These are phyloP conservation scores for Onygenales sp. DNA, from an alignment of 2,329 filamentous ascomycete species.

Conservation along the genomic window DNA sequence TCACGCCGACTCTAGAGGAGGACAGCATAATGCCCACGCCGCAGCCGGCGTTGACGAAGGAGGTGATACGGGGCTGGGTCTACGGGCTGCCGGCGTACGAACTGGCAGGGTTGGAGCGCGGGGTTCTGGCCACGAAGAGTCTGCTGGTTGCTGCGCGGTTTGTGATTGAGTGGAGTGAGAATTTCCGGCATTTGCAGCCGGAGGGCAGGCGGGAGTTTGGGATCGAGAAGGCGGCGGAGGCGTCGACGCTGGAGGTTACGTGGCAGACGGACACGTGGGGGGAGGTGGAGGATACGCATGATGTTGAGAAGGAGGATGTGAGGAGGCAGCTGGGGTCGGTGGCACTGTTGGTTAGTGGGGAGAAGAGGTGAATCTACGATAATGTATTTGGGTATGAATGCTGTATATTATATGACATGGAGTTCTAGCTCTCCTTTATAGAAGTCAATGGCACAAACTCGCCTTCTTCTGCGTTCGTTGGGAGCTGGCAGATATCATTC, in stretches of 20 bases:
- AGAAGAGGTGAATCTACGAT: slow-evolving; percentile 17
- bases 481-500: no score
- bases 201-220: slow-evolving; percentile 49
- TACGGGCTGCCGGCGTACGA: slow-evolving; percentile 64
- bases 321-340: slow-evolving; percentile 81
- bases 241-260: slow-evolving; percentile 71
- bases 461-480: no score
- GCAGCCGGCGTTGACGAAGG: slow-evolving; percentile 65
- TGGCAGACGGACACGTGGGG: slow-evolving; percentile 93
- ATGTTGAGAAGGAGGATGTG: slow-evolving; percentile 87
- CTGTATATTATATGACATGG: no score
- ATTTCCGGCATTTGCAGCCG: slow-evolving; percentile 47
- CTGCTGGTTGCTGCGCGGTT: slow-evolving; percentile 67
- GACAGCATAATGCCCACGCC: slow-evolving; percentile 64
- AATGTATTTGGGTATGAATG: no score
- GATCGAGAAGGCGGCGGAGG: slow-evolving; percentile 70
- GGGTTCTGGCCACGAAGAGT: slow-evolving; percentile 76
- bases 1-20: slow-evolving; percentile 70
- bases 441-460: no score
- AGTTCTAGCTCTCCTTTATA: no score
- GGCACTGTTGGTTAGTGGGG: slow-evolving; percentile 65
- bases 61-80: slow-evolving; percentile 72
- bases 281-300: slow-evolving; percentile 95
- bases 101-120: slow-evolving; percentile 77
- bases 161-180: slow-evolving; percentile 79